Evolutionary conservation across 164 flowering plant species (phyloP).

Genomic region (Paratinospora sagittata): DNA sequence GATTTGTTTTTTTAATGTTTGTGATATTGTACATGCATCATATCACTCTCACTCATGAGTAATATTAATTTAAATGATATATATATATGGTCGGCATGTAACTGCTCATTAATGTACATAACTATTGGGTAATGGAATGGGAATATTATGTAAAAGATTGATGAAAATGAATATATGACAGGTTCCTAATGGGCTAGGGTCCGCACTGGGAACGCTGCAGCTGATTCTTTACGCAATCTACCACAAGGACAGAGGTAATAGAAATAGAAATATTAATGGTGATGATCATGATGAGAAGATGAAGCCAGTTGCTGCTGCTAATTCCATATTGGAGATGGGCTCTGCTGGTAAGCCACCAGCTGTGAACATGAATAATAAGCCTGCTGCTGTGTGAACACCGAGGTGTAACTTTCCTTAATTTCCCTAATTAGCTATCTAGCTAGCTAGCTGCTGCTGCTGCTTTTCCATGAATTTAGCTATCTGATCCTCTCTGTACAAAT

Average conservation of each 20-base stretch:
- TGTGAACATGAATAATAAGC: not conserved
- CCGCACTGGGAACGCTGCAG: constrained; percentile 65
- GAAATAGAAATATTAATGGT: not conserved
- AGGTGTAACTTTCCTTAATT: no score
- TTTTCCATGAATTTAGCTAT: not conserved
- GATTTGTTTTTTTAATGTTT: no score
- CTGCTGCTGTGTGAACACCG: not conserved
- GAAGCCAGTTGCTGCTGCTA: no score
- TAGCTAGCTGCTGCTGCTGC: no score
- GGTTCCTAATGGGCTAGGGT: constrained; percentile 82
- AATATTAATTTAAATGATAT: no score
- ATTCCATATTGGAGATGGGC: not conserved
- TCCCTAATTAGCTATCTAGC: not conserved
- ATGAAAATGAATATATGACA: constrained; percentile 20
- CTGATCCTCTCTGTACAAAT: no score
- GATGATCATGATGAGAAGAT: no score
- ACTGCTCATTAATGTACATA: not conserved
- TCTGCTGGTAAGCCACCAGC: not conserved
- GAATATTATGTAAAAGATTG: not conserved
- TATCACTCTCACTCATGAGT: no score
- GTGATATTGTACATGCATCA: no score
- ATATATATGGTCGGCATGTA: not conserved
- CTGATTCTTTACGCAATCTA: constrained; percentile 74
- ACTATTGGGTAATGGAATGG: not conserved
- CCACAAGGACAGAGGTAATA: constrained; percentile 2